Base-by-base conservation (phyloP, 352 stramenopile species). In the Globisporangium parvum region DNA sequence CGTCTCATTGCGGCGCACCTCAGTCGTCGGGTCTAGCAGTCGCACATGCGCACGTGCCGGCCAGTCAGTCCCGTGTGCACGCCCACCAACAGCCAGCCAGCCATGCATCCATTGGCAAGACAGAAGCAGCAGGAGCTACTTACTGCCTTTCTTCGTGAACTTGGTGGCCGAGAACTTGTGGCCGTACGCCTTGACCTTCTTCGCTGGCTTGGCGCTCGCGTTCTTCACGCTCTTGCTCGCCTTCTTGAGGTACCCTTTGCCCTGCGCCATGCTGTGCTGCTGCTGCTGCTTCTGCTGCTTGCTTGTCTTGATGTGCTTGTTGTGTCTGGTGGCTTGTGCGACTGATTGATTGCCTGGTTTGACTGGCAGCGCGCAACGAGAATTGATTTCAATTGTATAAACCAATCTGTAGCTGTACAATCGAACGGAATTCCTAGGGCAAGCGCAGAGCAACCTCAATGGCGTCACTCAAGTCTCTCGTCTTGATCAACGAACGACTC, bases 121-220 rank as follows among this genome's bases (percentile, higher is more conserved):
- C 5, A 50, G 14, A 14, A 31, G 47, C 14, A 9, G 8, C 1
- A 12, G 9, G 4, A 8, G 40, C 8, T 18, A 90, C 78, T 71
- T 76, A 93, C 83, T 93, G 28, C 83, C 83, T 84, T 90, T 90
- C 70, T 91, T 90, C 55, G 79, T 91, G 69, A 88, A 91, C 66
- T 93, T 93, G 67, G 79, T 69, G 6, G 83, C 77, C 59, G 80
- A 88, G 48, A 74, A 71, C 67, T 93, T 93, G 76, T 93, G 78
- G 12, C 68, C 78, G 63, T 91, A 91, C 60, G 74, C 64, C 59
- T 76, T 75, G 0, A 47, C 65, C 67, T 91, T 91, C 70, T 90
- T 91, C 18, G 57, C 67, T 3, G 80, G 84, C 67, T 90, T 91
- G 47, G 65, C 70, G 47, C 60, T 71, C 26, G 66, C 64, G 55